A percentile compares a stretch with the other conserved stretches of the same genome.
These are phyloP conservation scores for Linnemannia schmuckeri DNA, from an alignment of 192 early-diverging fungal species.

Conservation along the genomic window DNA sequence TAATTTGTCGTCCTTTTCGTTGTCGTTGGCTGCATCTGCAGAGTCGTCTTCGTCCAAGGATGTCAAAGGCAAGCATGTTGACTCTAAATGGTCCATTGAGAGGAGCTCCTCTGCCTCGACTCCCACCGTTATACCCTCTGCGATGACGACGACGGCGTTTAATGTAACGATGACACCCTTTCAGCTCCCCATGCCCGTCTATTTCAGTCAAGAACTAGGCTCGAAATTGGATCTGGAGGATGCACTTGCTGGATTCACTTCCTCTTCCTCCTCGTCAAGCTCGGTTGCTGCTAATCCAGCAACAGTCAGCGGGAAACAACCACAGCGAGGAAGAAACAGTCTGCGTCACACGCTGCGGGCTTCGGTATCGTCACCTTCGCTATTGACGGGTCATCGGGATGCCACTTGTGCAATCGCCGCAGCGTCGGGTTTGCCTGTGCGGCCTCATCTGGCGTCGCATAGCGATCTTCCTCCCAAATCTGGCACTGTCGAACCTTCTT, in stretches of 20 bases:
- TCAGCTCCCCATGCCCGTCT: constrained; percentile 7
- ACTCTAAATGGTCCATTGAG: not conserved
- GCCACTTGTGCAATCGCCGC: not conserved
- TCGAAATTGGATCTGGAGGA: not conserved
- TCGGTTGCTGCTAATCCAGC: not conserved
- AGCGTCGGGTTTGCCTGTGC: not conserved
- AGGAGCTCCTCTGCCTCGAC: not conserved
- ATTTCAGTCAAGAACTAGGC: not conserved
- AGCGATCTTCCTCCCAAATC: not conserved
- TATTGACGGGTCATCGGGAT: constrained; percentile 2
- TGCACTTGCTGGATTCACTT: not conserved
- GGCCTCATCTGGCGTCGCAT: not conserved
- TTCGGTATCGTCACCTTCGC: constrained; percentile 1
- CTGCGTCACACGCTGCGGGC: constrained; percentile 8
- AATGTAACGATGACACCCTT: constrained; percentile 5
- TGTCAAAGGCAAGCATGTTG: constrained; percentile 32
- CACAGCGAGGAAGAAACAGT: not conserved
- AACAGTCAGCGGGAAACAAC: not conserved
- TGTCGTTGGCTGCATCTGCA: not conserved
- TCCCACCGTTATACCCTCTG: not conserved
- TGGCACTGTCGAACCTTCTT: not conserved
- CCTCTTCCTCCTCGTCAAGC: not conserved
- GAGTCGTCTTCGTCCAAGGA: not conserved
- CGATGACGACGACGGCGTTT: constrained; percentile 1
- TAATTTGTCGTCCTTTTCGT: constrained; percentile 18